A percentile compares a stretch with the other conserved stretches of the same genome.
phyloP scores from a whole-genome alignment of 1,284 basidiomycete species.

The Pseudozyma tsukubaensis region DNA sequence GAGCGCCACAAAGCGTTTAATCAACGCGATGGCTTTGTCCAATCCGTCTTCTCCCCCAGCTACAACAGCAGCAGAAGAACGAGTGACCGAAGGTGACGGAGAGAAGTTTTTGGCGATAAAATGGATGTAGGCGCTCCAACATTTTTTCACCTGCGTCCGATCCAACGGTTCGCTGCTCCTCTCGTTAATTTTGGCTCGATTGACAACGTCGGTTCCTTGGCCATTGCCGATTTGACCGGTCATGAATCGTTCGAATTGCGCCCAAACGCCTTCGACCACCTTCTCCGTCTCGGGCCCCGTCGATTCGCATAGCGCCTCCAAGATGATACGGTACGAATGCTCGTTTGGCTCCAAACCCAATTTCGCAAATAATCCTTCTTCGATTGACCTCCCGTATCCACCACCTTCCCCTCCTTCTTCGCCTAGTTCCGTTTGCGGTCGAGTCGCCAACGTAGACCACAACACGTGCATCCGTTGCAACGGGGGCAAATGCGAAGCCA shows the following conservation, averaged over 20 bases:
- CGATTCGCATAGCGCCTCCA: conserved; percentile 33
- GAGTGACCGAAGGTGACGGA: not conserved
- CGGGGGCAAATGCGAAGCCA: conserved; percentile 70
- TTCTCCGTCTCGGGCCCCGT: not conserved
- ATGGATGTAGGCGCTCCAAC: conserved; percentile 52
- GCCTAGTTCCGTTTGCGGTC: too few relatives aligned
- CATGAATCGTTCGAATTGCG: conserved; percentile 13
- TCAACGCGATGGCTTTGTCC: conserved; percentile 8
- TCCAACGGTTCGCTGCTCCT: conserved; percentile 10
- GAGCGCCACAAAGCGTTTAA: conserved; percentile 13
- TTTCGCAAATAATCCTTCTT: conserved; percentile 42
- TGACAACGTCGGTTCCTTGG: not conserved
- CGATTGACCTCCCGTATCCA: conserved; percentile 1
- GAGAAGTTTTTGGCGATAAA: conserved; percentile 31
- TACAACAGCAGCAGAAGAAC: too few relatives aligned
- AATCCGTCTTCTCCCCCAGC: not conserved
- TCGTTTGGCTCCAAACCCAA: conserved; percentile 50
- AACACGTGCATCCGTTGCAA: conserved; percentile 3
- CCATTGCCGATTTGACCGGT: conserved; percentile 1
- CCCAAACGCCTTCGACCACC: conserved; percentile 43
- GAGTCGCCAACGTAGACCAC: not conserved
- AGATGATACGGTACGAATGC: conserved; percentile 44
- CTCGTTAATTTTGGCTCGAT: not conserved
- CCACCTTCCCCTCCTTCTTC: not conserved
- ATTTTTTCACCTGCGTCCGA: conserved; percentile 26